Percentiles rank a stretch among this genome's conserved stretches.
These are phyloP conservation scores for Scheffersomyces titani DNA, from an alignment of 1,139 yeast species.

Conservation along the genomic window DNA sequence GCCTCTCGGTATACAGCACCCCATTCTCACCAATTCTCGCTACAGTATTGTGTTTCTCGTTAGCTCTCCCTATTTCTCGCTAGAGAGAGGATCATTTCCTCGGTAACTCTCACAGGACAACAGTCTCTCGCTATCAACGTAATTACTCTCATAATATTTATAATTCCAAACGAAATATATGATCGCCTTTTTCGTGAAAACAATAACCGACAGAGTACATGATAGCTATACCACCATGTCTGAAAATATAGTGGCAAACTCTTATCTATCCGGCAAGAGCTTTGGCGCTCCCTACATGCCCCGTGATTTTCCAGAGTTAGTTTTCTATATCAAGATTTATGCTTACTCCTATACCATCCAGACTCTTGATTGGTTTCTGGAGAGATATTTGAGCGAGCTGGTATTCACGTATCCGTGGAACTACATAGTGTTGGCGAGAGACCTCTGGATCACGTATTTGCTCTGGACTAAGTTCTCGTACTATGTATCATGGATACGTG, in stretches of 20 bases:
- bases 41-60: neutral
- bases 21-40: neutral
- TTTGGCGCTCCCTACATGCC: conserved; percentile 18
- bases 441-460: conserved; percentile 23
- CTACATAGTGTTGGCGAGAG: conserved; percentile 21
- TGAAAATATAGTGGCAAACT: neutral
- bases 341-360: conserved; percentile 1
- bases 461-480: conserved; percentile 12
- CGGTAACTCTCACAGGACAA: neutral
- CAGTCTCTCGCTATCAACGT: too few relatives aligned
- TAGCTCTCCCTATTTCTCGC: neutral
- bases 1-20: neutral
- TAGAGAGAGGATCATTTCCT: too few relatives aligned
- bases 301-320: conserved; percentile 9
- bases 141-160: neutral
- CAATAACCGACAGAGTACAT: neutral
- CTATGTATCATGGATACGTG: conserved; percentile 20
- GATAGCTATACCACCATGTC: neutral
- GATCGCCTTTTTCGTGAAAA: neutral
- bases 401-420: conserved; percentile 4
- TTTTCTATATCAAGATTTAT: conserved; percentile 6
- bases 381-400: neutral
- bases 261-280: conserved; percentile 5
- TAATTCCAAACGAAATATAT: neutral
- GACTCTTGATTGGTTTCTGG: neutral